Evolutionary conservation across 108 stramenopile species (phyloP).

Genomic region (Fistulifera pelliculosa): DNA sequence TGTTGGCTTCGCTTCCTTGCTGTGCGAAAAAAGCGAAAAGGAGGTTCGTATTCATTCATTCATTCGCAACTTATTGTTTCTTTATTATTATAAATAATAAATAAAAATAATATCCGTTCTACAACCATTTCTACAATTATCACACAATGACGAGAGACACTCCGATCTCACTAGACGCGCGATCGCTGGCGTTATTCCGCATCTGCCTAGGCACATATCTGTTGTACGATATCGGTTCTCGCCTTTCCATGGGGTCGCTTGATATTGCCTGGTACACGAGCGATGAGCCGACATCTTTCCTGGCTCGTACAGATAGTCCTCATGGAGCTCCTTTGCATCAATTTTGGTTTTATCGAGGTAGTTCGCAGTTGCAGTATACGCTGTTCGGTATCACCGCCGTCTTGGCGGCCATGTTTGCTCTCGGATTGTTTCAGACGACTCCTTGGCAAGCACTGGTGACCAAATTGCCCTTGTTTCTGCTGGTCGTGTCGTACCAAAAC

Average conservation of each 20-base stretch:
- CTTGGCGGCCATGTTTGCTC: conserved; percentile 4
- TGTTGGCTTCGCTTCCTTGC: no score
- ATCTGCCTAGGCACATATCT: conserved; percentile 8
- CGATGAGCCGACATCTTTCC: conserved; percentile 2
- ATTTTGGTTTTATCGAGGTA: conserved; percentile 15
- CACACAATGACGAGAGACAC: no score
- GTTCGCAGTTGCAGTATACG: neutral
- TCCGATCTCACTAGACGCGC: conserved; percentile 5
- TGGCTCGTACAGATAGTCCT: neutral
- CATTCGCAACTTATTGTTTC: no score
- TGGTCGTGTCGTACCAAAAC: conserved; percentile 4
- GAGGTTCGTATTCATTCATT: no score
- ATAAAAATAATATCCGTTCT: no score
- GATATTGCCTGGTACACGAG: conserved; percentile 18
- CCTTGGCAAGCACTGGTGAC: neutral
- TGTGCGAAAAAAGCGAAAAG: no score
- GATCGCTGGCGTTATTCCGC: conserved; percentile 14
- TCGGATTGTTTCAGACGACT: conserved; percentile 8
- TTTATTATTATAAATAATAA: no score
- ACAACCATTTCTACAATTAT: no score
- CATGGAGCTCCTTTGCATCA: conserved; percentile 7
- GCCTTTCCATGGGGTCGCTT: conserved; percentile 6
- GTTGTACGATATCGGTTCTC: conserved; percentile 12
- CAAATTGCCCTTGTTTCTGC: neutral
- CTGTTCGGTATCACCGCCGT: conserved; percentile 1